Conservation (phyloP, 176 grass and related monocot genomes). For the Carex kokanica region DNA sequence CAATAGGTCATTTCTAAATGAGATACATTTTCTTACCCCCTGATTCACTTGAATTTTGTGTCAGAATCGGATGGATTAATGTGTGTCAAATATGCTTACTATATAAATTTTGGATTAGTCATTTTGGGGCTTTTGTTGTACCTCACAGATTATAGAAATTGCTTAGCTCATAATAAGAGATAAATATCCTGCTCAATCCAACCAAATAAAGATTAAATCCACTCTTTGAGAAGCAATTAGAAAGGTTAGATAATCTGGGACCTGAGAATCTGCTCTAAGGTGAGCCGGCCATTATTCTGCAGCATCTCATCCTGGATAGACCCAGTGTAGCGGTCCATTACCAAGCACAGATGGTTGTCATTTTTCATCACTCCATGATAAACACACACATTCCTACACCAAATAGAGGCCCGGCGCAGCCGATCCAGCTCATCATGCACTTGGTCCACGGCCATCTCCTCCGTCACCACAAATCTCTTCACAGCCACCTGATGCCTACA, state of each 20-base stretch:
- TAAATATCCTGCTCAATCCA: neutral
- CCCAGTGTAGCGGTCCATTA: conserved; percentile 71
- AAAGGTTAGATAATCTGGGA: conserved; percentile 31
- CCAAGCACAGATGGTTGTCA: conserved; percentile 66
- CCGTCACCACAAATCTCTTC: conserved; percentile 62
- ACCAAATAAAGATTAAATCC: neutral
- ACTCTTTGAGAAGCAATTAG: conserved; percentile 9
- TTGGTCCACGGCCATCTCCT: conserved; percentile 49
- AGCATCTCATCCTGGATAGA: conserved; percentile 89
- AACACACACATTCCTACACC: conserved; percentile 77
- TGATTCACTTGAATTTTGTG: neutral
- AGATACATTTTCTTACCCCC: neutral
- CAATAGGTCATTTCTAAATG: neutral
- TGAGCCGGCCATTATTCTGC: conserved; percentile 91
- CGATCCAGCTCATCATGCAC: conserved; percentile 69
- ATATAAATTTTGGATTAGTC: neutral
- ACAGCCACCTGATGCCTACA: conserved; percentile 88
- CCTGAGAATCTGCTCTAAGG: conserved; percentile 98
- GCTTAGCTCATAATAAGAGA: conserved; percentile 8
- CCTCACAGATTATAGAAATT: neutral
- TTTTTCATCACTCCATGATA: conserved; percentile 69
- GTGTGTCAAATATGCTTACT: neutral
- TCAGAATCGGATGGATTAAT: neutral
- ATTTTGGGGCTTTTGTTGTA: neutral
- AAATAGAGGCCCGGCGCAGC: conserved; percentile 62